These are phyloP conservation scores for Anthoceros angustus DNA, from an alignment of 225 moss, liverwort and hornwort genomes.

Conservation along the genomic window DNA sequence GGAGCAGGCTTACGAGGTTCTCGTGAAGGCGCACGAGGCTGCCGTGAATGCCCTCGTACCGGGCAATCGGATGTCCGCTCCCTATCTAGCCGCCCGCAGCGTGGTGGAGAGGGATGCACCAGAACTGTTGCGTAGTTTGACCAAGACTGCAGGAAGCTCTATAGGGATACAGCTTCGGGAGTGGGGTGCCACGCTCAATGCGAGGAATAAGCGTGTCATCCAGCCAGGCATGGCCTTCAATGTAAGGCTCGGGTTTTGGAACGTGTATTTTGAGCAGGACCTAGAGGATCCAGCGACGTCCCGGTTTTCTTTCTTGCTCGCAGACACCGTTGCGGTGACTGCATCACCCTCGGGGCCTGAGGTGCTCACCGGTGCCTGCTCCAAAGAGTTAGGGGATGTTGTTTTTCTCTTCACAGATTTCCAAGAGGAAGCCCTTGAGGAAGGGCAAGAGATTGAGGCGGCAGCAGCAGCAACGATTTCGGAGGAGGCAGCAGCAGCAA, in stretches of 20 bases:
- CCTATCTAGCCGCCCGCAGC: conserved; percentile 49
- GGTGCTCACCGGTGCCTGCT: too few species aligned
- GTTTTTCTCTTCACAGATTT: too few species aligned
- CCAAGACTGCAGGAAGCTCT: conserved; percentile 81
- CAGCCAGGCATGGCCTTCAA: conserved; percentile 95
- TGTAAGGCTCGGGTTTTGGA: conserved; percentile 68
- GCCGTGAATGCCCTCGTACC: conserved; percentile 67
- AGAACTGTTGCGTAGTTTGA: conserved; percentile 57
- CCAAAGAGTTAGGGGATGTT: too few species aligned
- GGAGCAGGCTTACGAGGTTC: conserved; percentile 82
- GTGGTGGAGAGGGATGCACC: conserved; percentile 71
- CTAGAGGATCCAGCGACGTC: too few species aligned
- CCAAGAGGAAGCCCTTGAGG: too few species aligned
- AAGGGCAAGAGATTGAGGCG: too few species aligned
- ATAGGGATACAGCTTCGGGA: conserved; percentile 85
- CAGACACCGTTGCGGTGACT: too few species aligned
- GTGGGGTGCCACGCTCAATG: conserved; percentile 57
- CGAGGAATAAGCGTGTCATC: conserved; percentile 57
- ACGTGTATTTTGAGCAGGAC: conserved; percentile 47
- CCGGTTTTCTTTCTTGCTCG: too few species aligned
- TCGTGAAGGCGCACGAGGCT: conserved; percentile 78
- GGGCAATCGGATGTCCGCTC: conserved; percentile 42
- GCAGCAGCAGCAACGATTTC: too few species aligned
- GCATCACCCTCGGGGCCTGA: too few species aligned
- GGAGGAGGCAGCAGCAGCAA: too few species aligned